Base-by-base conservation (phyloP, 768 basidiomycete species). In the Auriscalpium vulgare region DNA sequence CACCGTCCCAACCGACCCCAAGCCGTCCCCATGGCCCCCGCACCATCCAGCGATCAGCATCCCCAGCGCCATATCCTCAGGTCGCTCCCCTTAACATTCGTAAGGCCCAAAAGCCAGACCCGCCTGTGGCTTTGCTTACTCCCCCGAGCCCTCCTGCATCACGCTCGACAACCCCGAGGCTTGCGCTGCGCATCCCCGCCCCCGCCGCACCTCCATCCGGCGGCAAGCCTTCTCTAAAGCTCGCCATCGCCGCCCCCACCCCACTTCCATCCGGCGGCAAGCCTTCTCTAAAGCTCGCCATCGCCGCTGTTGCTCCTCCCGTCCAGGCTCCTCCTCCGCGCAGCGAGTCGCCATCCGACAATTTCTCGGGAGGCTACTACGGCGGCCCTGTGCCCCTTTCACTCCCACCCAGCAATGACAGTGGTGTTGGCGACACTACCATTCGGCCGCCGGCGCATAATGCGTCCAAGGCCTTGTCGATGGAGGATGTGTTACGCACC, bases 11-110 rank as follows among this genome's bases (percentile, higher is more conserved):
- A 48, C 56, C 66, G 21, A 57, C 55, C 54, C 63, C 65, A 10
- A 56, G 68, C 17, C 75, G 79, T 53, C 82, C 82, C 43, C 67
- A 74, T 54, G 83, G 83, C 29, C 83, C 82, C 46, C 78, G 81
- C 36, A 72, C 63, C 13, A 60, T 69, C 46, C 71, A 63, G 46
- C 75, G 78, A 37, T 63, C 78, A 0, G 66, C 76, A 43, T 81
- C 76, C 7, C 78, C 75, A 0, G 67, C 71, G 34, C 66, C 69
- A 50, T 58, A 54, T 37, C 58, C 58, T 1, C 75, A 68, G 50
- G 68, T 66, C 16, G 66, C 66, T 16, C 76, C 77, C 56, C 73
- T 78, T 43, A 69, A 65, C 52, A 73, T 74, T 38, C 75, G 75
- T 66, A 78, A 74, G 62, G 53, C 50, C 53, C 53, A 66, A 2